phyloP scores from a whole-genome alignment of 352 stramenopile species.

The Phytophthora cryptogea region DNA sequence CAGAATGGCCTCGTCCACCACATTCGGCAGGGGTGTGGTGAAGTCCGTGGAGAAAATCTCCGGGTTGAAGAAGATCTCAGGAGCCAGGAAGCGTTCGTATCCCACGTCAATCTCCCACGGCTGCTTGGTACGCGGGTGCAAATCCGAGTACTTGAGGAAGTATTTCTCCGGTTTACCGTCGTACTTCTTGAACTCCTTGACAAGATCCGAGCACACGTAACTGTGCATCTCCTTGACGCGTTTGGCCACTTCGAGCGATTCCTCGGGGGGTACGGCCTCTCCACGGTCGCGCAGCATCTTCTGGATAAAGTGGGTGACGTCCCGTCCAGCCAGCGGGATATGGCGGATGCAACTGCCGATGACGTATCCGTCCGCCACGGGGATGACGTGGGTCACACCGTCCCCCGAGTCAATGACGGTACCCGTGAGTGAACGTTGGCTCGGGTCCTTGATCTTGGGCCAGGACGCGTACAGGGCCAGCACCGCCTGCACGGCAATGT shows the following conservation, averaged over 20 bases:
- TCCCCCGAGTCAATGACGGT: constrained; percentile 95
- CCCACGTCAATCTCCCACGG: constrained; percentile 91
- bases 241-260: constrained; percentile 91
- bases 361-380: constrained; percentile 95
- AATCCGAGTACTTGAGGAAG: constrained; percentile 88
- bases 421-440: constrained; percentile 91
- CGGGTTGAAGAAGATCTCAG: constrained; percentile 97
- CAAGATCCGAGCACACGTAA: constrained; percentile 95
- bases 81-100: constrained; percentile 94
- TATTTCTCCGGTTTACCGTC: constrained; percentile 93
- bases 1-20: constrained; percentile 95
- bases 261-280: constrained; percentile 91
- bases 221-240: constrained; percentile 95
- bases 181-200: constrained; percentile 97
- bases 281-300: constrained; percentile 92
- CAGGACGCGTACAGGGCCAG: constrained; percentile 94
- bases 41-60: constrained; percentile 97
- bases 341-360: constrained; percentile 95
- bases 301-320: constrained; percentile 97
- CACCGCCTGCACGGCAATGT: constrained; percentile 96
- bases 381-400: constrained; percentile 95
- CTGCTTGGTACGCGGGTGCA: constrained; percentile 81
- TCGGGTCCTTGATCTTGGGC: constrained; percentile 89
- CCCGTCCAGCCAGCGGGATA: constrained; percentile 92
- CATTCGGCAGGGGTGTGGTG: constrained; percentile 90